Evolutionary conservation across 1,284 basidiomycete species (phyloP).

Genomic region (Cutaneotrichosporon cutaneum): DNA sequence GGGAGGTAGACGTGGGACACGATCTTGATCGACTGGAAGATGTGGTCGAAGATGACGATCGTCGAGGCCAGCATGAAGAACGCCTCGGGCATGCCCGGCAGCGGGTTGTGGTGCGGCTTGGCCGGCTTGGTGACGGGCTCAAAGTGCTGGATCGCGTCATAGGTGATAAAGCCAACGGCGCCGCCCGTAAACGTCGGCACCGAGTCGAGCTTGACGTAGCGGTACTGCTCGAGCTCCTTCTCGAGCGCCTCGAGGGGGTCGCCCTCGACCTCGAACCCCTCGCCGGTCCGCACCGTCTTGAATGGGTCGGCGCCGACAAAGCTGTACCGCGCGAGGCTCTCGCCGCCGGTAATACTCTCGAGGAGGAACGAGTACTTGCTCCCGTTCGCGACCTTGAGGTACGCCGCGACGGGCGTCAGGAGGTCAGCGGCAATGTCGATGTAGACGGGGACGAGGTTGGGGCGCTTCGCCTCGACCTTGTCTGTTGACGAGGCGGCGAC

Average conservation of each 20-base stretch:
- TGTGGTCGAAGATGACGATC: slow-evolving; percentile 93
- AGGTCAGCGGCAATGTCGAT: slow-evolving; percentile 92
- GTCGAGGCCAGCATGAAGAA: slow-evolving; percentile 97
- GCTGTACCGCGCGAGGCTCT: slow-evolving; percentile 88
- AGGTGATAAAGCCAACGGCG: slow-evolving; percentile 95
- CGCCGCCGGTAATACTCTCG: slow-evolving; percentile 86
- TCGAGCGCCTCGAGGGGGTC: slow-evolving; percentile 86
- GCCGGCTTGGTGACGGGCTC: slow-evolving; percentile 79
- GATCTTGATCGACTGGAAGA: slow-evolving; percentile 90
- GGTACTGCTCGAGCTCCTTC: slow-evolving; percentile 79
- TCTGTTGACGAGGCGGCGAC: slow-evolving; percentile 18
- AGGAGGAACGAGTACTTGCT: slow-evolving; percentile 90
- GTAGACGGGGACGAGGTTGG: slow-evolving; percentile 71
- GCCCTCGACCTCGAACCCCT: slow-evolving; percentile 74
- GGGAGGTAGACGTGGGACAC: slow-evolving; percentile 93
- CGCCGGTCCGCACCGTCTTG: slow-evolving; percentile 86
- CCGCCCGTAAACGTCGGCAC: slow-evolving; percentile 93
- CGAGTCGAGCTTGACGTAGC: slow-evolving; percentile 87
- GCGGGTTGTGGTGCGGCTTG: slow-evolving; percentile 65
- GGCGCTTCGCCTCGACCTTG: slow-evolving; percentile 20
- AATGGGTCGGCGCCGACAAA: slow-evolving; percentile 97
- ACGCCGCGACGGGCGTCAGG: slow-evolving; percentile 95
- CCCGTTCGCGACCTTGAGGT: slow-evolving; percentile 87
- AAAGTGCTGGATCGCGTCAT: slow-evolving; percentile 95
- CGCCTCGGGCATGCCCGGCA: slow-evolving; percentile 84